A percentile compares a stretch with the other conserved stretches of the same genome.
phyloP scores from a whole-genome alignment of 345 rosid genomes.

The Heritiera littoralis region DNA sequence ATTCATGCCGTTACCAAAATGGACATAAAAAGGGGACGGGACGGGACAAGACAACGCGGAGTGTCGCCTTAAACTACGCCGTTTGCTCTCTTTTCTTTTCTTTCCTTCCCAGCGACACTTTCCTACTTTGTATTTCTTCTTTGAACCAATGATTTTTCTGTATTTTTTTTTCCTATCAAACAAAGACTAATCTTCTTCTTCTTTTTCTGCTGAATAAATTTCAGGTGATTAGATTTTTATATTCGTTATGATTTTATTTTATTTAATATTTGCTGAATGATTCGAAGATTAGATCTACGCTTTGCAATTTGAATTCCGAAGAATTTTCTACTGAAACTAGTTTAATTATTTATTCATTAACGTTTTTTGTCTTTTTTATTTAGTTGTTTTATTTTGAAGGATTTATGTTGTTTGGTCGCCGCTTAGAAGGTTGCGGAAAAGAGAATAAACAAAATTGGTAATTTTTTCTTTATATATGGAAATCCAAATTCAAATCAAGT shows the following conservation, averaged over 20 bases:
- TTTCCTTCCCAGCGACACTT: neutral
- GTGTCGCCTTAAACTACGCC: conserved; percentile 20
- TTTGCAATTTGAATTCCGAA: neutral
- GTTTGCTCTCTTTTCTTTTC: conserved; percentile 13
- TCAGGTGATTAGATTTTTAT: conserved; percentile 13
- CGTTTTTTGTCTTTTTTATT: neutral
- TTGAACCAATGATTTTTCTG: neutral
- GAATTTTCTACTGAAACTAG: neutral
- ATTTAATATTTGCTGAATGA: neutral
- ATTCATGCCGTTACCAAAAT: conserved; percentile 19
- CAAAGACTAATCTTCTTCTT: neutral
- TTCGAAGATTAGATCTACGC: conserved; percentile 12
- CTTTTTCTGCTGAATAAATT: neutral
- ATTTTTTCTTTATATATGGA: neutral
- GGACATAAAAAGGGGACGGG: conserved; percentile 17
- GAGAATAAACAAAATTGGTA: neutral
- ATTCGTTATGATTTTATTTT: neutral
- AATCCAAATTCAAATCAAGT: neutral
- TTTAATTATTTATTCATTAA: neutral
- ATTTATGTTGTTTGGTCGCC: neutral
- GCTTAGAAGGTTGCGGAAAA: neutral
- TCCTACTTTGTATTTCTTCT: neutral
- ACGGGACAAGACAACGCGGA: conserved; percentile 27
- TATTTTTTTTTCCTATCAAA: neutral
- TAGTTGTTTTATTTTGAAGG: too few species aligned